Percentiles rank a stretch among this genome's conserved stretches.
These are phyloP conservation scores for Podila horticola DNA, from an alignment of 192 early-diverging fungal genomes.

Conservation along the genomic window DNA sequence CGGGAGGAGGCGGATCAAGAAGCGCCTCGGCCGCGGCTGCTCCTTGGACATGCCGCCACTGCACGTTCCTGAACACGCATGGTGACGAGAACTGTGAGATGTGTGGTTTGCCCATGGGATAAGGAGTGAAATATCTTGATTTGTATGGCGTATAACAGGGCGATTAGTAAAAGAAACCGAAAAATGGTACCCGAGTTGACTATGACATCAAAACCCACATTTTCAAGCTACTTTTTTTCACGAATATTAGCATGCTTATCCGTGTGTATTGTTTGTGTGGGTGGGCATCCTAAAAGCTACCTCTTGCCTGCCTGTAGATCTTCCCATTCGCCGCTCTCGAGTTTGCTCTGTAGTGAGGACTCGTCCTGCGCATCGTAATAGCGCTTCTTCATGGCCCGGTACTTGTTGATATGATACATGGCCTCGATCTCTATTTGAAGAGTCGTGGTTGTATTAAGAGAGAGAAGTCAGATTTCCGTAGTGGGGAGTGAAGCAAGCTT, in stretches of 20 bases:
- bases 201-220: too few relatives aligned
- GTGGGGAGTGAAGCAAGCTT: not conserved
- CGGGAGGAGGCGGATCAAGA: slow-evolving; percentile 32
- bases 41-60: slow-evolving; percentile 77
- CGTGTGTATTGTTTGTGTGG: not conserved
- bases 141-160: not conserved
- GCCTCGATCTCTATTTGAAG: slow-evolving; percentile 42
- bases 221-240: not conserved
- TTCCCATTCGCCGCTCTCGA: slow-evolving; percentile 30
- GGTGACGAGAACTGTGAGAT: slow-evolving; percentile 78
- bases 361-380: slow-evolving; percentile 32
- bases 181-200: not conserved
- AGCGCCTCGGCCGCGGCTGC: slow-evolving; percentile 22
- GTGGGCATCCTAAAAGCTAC: not conserved
- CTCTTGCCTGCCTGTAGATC: not conserved
- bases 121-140: not conserved
- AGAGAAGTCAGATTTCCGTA: not conserved
- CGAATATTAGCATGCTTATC: not conserved
- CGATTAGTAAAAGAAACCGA: not conserved
- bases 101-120: slow-evolving; percentile 79
- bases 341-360: slow-evolving; percentile 18
- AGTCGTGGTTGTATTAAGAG: not conserved
- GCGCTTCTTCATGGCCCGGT: slow-evolving; percentile 49
- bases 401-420: slow-evolving; percentile 54
- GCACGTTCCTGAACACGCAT: slow-evolving; percentile 80